phyloP scores from a whole-genome alignment of 176 grass and related monocot genomes.

The Puya raimondii region DNA sequence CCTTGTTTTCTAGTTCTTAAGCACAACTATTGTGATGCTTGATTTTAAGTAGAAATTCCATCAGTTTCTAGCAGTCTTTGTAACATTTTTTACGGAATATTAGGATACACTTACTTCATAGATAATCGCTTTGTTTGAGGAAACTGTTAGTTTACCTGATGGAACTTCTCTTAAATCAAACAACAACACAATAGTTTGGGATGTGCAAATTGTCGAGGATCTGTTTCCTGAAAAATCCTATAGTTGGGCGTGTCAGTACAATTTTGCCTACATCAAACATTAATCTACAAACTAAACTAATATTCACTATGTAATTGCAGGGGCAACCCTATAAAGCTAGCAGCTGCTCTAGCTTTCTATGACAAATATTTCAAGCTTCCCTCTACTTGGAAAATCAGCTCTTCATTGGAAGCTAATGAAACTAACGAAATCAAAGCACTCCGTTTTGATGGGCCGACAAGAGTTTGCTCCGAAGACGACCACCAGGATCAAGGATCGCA shows the following conservation, averaged over 20 bases:
- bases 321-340: slow-evolving; percentile 42
- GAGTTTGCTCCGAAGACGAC: slow-evolving; percentile 34
- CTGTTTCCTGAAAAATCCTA: too few relatives aligned
- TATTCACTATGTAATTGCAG: slow-evolving; percentile 10
- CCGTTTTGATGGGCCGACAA: slow-evolving; percentile 59
- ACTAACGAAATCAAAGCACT: slow-evolving; percentile 30
- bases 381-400: slow-evolving; percentile 41
- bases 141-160: background rate
- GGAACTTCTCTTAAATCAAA: background rate
- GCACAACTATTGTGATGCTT: too few relatives aligned
- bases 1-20: too few relatives aligned
- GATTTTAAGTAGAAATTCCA: too few relatives aligned
- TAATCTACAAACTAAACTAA: too few relatives aligned
- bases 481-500: slow-evolving; percentile 24
- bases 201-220: too few relatives aligned
- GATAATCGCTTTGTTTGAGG: background rate
- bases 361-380: slow-evolving; percentile 59
- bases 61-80: too few relatives aligned
- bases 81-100: too few relatives aligned
- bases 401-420: background rate
- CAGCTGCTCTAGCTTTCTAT: slow-evolving; percentile 45
- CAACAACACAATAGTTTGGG: background rate
- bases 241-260: too few relatives aligned
- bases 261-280: too few relatives aligned
- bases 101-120: too few relatives aligned